These are phyloP conservation scores for Lactarius psammicola DNA, from an alignment of 768 basidiomycete genomes.

Conservation along the genomic window DNA sequence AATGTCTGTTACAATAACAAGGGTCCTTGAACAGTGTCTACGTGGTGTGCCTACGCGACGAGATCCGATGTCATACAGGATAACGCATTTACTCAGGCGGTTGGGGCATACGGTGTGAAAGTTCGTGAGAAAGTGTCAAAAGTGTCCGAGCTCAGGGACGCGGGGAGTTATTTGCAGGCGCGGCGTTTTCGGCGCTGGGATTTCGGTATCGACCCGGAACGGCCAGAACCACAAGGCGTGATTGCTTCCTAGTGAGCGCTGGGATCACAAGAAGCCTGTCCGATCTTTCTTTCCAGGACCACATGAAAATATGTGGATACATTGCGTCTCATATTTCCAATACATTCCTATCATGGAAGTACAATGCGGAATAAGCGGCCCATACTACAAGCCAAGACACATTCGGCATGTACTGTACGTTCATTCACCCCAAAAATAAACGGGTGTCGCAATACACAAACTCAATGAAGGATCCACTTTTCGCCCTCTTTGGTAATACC, in stretches of 20 bases:
- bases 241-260: too few relatives aligned
- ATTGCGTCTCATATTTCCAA: slow-evolving; percentile 10
- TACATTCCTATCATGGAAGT: slow-evolving; percentile 6
- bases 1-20: slow-evolving; percentile 30
- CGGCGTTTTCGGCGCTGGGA: background rate
- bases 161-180: background rate
- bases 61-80: slow-evolving; percentile 12
- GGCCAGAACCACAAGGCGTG: background rate
- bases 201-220: background rate
- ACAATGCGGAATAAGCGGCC: slow-evolving; percentile 15
- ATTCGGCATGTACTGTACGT: slow-evolving; percentile 14
- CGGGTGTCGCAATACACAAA: slow-evolving; percentile 25
- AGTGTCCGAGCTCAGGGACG: slow-evolving; percentile 15
- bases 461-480: slow-evolving; percentile 67
- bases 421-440: background rate
- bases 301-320: background rate
- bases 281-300: slow-evolving; percentile 5
- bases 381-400: background rate
- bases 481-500: slow-evolving; percentile 65
- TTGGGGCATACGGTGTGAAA: background rate
- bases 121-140: slow-evolving; percentile 18
- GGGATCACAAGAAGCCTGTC: background rate
- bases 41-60: slow-evolving; percentile 4
- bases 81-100: too few relatives aligned
- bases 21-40: slow-evolving; percentile 28